Evolutionary conservation across 257 asterid genomes (phyloP).

Genomic region (Orobanche coerulescens): DNA sequence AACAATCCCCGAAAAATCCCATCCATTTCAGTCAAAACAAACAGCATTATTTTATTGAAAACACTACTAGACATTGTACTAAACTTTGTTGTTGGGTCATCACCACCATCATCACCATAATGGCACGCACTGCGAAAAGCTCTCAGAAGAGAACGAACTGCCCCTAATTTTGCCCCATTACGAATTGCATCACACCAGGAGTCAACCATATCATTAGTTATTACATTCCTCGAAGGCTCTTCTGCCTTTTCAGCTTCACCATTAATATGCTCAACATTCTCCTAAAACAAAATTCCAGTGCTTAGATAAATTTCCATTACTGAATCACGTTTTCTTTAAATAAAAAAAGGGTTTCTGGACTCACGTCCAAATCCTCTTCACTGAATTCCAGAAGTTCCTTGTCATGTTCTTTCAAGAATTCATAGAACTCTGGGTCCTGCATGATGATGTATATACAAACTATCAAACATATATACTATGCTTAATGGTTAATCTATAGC

Average conservation of each 20-base stretch:
- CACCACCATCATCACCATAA: slow-evolving; percentile 78
- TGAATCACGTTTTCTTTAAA: neutral
- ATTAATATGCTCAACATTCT: slow-evolving; percentile 25
- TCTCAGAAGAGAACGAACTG: slow-evolving; percentile 69
- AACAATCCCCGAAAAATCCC: slow-evolving; percentile 66
- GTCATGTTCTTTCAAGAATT: slow-evolving; percentile 77
- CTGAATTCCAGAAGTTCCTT: slow-evolving; percentile 75
- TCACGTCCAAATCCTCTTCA: slow-evolving; percentile 64
- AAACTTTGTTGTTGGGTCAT: slow-evolving; percentile 48
- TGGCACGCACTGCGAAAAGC: slow-evolving; percentile 89
- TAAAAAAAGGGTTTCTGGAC: slow-evolving; percentile 19
- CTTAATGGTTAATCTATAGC: neutral
- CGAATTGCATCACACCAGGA: slow-evolving; percentile 60
- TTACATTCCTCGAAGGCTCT: slow-evolving; percentile 42
- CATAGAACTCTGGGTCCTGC: slow-evolving; percentile 90
- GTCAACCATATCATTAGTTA: slow-evolving; percentile 80
- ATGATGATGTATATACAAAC: slow-evolving; percentile 25
- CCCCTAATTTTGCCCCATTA: slow-evolving; percentile 49
- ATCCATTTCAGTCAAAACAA: slow-evolving; percentile 89
- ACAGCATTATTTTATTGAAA: slow-evolving; percentile 77
- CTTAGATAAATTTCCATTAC: neutral
- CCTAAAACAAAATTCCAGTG: slow-evolving; percentile 14
- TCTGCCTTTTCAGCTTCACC: slow-evolving; percentile 31
- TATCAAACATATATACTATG: slow-evolving; percentile 8
- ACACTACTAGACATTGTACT: slow-evolving; percentile 77